phyloP scores from a whole-genome alignment of 495 filamentous ascomycete genomes.

The Aspergillus incahuasiensis region DNA sequence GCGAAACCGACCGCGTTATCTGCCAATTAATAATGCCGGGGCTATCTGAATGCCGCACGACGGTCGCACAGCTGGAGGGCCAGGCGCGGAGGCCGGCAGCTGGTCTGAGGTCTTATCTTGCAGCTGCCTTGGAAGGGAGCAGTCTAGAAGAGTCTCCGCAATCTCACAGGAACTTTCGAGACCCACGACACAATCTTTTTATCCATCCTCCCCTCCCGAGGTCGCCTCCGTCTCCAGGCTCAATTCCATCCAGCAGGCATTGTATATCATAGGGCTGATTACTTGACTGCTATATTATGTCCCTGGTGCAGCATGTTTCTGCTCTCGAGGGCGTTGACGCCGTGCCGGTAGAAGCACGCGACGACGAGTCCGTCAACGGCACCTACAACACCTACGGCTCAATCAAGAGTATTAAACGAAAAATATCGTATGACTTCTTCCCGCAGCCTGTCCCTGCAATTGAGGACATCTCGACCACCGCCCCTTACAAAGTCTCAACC shows the following conservation, averaged over 20 bases:
- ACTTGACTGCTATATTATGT: conserved; percentile 23
- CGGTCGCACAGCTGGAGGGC: too few species aligned
- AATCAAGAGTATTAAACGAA: conserved; percentile 16
- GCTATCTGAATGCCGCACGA: not conserved
- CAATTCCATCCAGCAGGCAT: not conserved
- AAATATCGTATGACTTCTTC: conserved; percentile 33
- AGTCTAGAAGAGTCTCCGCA: not conserved
- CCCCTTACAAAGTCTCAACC: conserved; percentile 51
- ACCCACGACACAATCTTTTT: not conserved
- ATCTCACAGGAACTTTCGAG: conserved; percentile 6
- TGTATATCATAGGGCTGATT: not conserved
- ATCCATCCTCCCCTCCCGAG: not conserved
- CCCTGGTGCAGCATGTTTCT: conserved; percentile 41
- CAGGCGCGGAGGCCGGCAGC: too few species aligned
- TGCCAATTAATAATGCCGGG: not conserved
- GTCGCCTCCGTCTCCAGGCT: not conserved
- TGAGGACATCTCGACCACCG: conserved; percentile 25
- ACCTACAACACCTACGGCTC: conserved; percentile 9
- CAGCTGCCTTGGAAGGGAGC: not conserved
- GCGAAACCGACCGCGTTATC: not conserved
- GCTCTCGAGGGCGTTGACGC: conserved; percentile 36
- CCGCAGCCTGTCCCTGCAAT: conserved; percentile 19
- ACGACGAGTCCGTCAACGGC: conserved; percentile 9
- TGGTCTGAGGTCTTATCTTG: not conserved
- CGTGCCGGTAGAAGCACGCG: conserved; percentile 21